phyloP scores from a whole-genome alignment of 805 yeast genomes.

The Pachysolen tannophilus region DNA sequence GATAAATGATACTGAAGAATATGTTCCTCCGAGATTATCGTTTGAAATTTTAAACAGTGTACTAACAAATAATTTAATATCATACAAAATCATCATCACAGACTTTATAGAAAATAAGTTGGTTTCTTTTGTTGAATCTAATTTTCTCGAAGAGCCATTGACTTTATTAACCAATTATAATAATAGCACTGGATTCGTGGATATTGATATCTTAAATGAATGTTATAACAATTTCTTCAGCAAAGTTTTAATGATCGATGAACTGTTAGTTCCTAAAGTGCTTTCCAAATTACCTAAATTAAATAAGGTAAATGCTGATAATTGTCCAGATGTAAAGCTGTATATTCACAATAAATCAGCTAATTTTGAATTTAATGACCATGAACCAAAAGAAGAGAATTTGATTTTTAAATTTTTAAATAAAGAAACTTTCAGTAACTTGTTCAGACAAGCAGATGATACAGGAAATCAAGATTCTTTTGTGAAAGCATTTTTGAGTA shows the following conservation, averaged over 20 bases:
- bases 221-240: conserved; percentile 25
- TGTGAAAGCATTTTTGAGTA: conserved; percentile 13
- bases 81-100: conserved; percentile 20
- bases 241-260: conserved; percentile 20
- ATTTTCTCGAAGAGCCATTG: conserved; percentile 23
- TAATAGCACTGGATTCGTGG: conserved; percentile 15
- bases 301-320: conserved; percentile 13
- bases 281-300: conserved; percentile 9
- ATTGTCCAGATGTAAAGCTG: conserved; percentile 15
- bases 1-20: conserved; percentile 7
- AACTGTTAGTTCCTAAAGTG: conserved; percentile 1
- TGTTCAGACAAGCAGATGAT: conserved; percentile 23
- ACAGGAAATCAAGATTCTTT: conserved; percentile 15
- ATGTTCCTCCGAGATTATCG: conserved; percentile 15
- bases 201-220: conserved; percentile 16
- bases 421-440: conserved; percentile 22
- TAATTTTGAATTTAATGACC: conserved; percentile 9
- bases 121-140: conserved; percentile 23
- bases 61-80: conserved; percentile 15
- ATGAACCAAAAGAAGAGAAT: conserved; percentile 4
- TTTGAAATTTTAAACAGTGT: conserved; percentile 21
- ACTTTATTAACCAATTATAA: conserved; percentile 24
- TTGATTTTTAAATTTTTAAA: conserved; percentile 25
- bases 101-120: conserved; percentile 24
- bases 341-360: conserved; percentile 12